Base-by-base conservation (phyloP, 1,284 basidiomycete genomes). In the Ganoderma resinaceum region DNA sequence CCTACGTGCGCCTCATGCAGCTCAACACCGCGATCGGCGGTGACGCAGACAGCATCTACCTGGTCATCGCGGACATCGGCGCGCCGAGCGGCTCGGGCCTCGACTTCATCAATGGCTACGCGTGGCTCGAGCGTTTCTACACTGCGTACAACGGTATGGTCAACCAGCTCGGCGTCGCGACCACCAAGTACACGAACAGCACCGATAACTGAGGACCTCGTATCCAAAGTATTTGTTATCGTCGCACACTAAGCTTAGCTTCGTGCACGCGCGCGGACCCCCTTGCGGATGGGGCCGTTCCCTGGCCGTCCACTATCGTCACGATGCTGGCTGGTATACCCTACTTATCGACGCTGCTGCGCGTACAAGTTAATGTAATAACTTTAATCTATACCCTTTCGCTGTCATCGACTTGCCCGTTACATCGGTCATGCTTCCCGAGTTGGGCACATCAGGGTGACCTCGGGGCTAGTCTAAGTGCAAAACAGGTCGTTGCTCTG, bases 11-110 rank as follows among this genome's bases (percentile, higher is more conserved):
- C n/a, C 26, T 57, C 16, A 4, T 5, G 20, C 16, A n/a, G 61
- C 60, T 86, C 67, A 87, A 88, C 76, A 76, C 77, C 16, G 71
- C 70, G 9, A 82, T 88, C 52, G 85, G 86, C 58, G 86, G 86
- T 23, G 75, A 76, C 3, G 72, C 72, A 8, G 75, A 74, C 63
- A 77, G 77, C 66, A 84, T 86, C 66, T 87, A 86, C 70, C 81
- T 86, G 63, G 79, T 86, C 68, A 81, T 87, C 26, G 78, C 71
- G 63, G 76, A 84, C 71, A 66, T 85, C 58, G 82, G 83, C 18
- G 52, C 46, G 61, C 46, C 75, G 0, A 76, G 77, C 57, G 82
- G 83, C 1, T 63, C 49, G 8, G 74, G 74, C n/a, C 63, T 76
- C 49, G 73, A 75, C 63, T 75, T 75, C 63, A 71, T 76, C 70